These are phyloP conservation scores for Eimeria sp. DNA, from an alignment of 169 alveolate genomes.

Conservation along the genomic window DNA sequence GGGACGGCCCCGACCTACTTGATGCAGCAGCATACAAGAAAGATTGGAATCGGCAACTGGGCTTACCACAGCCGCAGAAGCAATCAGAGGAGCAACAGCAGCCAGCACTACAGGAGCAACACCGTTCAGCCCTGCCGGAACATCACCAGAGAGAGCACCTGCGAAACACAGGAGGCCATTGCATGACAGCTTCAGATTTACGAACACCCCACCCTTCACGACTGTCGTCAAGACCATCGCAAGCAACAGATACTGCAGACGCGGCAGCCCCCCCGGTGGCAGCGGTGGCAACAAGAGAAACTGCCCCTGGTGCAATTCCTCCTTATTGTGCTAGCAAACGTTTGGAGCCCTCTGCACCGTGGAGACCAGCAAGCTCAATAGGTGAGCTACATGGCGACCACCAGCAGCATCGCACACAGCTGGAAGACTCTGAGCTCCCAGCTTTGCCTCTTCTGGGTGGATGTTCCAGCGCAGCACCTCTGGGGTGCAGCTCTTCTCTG, in stretches of 20 bases:
- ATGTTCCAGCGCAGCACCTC: not conserved
- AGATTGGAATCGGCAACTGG: not conserved
- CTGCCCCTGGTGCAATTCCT: not conserved
- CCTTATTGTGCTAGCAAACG: not conserved
- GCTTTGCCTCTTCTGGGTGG: conserved; percentile 54
- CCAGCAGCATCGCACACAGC: conserved; percentile 25
- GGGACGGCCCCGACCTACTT: conserved; percentile 60
- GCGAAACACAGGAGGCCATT: not conserved
- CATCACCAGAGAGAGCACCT: not conserved
- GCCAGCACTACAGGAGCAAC: conserved; percentile 9
- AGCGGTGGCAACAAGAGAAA: not conserved
- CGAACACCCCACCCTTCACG: not conserved
- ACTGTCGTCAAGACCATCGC: not conserved
- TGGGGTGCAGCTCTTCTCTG: not conserved
- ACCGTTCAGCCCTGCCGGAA: not conserved
- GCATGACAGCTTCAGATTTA: not conserved
- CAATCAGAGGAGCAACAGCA: not conserved
- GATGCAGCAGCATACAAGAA: not conserved
- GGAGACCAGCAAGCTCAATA: not conserved
- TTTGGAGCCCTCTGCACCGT: conserved; percentile 15
- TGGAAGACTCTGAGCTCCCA: not conserved
- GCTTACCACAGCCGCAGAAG: conserved; percentile 6
- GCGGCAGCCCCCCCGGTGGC: not conserved
- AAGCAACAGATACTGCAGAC: not conserved
- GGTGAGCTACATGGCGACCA: not conserved